Evolutionary conservation across 371 early-diverging fungal species (phyloP), one percentile per base, ranked within the genome.

Genomic region (Mucor sp.): DNA sequence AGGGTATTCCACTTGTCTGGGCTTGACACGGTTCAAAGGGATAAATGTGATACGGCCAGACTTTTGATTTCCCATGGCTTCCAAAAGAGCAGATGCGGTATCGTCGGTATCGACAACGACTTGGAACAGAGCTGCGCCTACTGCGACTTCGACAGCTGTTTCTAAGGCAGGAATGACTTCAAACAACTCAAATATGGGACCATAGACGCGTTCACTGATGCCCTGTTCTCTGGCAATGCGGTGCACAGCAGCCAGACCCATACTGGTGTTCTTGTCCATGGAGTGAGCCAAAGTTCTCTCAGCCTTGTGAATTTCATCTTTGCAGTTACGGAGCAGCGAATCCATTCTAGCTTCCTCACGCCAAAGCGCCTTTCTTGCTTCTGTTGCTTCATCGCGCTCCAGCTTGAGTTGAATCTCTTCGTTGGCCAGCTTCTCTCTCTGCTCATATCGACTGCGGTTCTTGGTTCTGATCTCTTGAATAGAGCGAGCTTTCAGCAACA

Each of bases 81-180:
- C 88, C 41, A 99, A 71, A 6, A 99, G 70, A 14, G 70, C 71
- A 1, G 93, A 84, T 1, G 99, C 99, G 3, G 97, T 95, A 5
- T 87, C 88, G 66, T 98, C 98, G 5, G 89, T 93, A 72, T 99
- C 97, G 0, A 99, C 99, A 14, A 99, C 99, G 15, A 99, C 90
- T 74, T 98, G 96, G 82, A 97, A 99, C 43, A 99, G 81, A 68
- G 95, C 94, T 27, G 82, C 79, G 17, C 97, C 96, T 8, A 95
- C 96, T 58, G 95, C 87, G 0, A 93, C 90, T 74, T 98, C 98
- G n/a, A 95, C 95, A 9, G 97, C 95, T 0, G 92, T 89, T 66
- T 87, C 83, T 66, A 92, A 95, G 6, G 85, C 80, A 25, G 92
- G 91, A 60, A 95, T 93, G 0, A 95, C 91, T 27, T 94, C 89